These are phyloP conservation scores for Lasiodiplodia sp. DNA, from an alignment of 2,329 filamentous ascomycete genomes.

Conservation along the genomic window DNA sequence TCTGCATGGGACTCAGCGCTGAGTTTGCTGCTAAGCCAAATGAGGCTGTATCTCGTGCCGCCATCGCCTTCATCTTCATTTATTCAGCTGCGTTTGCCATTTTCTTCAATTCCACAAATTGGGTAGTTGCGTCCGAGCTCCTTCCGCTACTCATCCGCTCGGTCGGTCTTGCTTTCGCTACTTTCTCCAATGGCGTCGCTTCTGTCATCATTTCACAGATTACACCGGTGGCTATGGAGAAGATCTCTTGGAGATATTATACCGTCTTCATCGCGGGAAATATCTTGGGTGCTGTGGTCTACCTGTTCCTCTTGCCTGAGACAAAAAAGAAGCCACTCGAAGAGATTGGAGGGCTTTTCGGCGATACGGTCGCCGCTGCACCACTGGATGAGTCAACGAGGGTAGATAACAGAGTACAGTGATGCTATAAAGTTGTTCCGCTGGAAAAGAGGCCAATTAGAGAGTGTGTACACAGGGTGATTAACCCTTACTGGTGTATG, in stretches of 20 bases:
- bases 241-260: constrained; percentile 44
- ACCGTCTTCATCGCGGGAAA: constrained; percentile 39
- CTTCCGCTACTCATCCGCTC: constrained; percentile 42
- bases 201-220: constrained; percentile 34
- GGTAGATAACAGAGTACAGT: neutral
- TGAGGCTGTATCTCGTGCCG: constrained; percentile 35
- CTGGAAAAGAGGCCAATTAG: too few relatives aligned
- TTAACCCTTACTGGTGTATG: too few relatives aligned
- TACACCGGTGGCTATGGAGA: constrained; percentile 34
- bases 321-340: constrained; percentile 1
- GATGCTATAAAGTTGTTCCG: too few relatives aligned
- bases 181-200: constrained; percentile 35
- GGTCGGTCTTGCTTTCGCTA: constrained; percentile 34
- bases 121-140: constrained; percentile 45
- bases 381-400: neutral
- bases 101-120: constrained; percentile 38
- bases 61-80: constrained; percentile 29
- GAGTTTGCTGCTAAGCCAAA: neutral
- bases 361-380: neutral
- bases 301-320: constrained; percentile 40
- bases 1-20: constrained; percentile 10
- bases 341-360: constrained; percentile 1
- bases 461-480: too few relatives aligned
- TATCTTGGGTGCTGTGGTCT: constrained; percentile 31
- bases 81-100: constrained; percentile 16